A percentile compares a stretch with the other conserved stretches of the same genome.
These are phyloP conservation scores for Crithidia bombi DNA, from an alignment of 208 protist species.

Conservation along the genomic window DNA sequence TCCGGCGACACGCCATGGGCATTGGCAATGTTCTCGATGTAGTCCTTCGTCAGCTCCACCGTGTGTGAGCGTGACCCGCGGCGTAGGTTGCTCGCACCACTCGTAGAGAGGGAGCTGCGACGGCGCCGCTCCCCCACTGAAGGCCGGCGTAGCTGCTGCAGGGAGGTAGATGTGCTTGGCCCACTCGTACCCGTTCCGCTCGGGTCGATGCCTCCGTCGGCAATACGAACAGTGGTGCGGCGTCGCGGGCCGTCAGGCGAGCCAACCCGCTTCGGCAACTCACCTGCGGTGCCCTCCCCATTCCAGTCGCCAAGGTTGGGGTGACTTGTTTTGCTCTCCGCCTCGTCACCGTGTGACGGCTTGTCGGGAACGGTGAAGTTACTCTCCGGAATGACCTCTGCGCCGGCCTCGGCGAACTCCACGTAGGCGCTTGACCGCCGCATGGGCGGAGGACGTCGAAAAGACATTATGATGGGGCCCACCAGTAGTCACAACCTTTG, in stretches of 20 bases:
- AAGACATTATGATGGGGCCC: slow-evolving; percentile 23
- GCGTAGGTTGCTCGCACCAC: slow-evolving; percentile 8
- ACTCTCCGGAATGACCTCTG: slow-evolving; percentile 33
- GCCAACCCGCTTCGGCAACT: slow-evolving; percentile 5
- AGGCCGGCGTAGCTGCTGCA: slow-evolving; percentile 22
- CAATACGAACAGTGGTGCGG: slow-evolving; percentile 15
- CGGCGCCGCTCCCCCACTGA: slow-evolving; percentile 15
- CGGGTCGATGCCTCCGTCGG: slow-evolving; percentile 1
- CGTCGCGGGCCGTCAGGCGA: slow-evolving; percentile 26
- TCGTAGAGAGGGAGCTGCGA: slow-evolving; percentile 26
- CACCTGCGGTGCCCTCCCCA: too few relatives aligned
- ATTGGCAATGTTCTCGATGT: slow-evolving; percentile 48
- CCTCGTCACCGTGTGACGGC: not conserved
- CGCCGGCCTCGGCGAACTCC: slow-evolving; percentile 44
- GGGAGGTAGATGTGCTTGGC: slow-evolving; percentile 14
- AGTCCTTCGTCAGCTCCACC: slow-evolving; percentile 58
- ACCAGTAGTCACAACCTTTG: not conserved
- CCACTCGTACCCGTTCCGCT: not conserved
- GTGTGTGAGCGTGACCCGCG: slow-evolving; percentile 24
- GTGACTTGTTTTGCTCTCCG: not conserved
- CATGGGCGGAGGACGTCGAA: slow-evolving; percentile 37
- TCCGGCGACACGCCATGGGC: slow-evolving; percentile 40
- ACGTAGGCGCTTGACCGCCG: slow-evolving; percentile 38
- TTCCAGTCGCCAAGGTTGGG: not conserved
- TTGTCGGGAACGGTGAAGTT: slow-evolving; percentile 28